Evolutionary conservation across 768 basidiomycete species (phyloP).

Genomic region (Tylopilus sp.): DNA sequence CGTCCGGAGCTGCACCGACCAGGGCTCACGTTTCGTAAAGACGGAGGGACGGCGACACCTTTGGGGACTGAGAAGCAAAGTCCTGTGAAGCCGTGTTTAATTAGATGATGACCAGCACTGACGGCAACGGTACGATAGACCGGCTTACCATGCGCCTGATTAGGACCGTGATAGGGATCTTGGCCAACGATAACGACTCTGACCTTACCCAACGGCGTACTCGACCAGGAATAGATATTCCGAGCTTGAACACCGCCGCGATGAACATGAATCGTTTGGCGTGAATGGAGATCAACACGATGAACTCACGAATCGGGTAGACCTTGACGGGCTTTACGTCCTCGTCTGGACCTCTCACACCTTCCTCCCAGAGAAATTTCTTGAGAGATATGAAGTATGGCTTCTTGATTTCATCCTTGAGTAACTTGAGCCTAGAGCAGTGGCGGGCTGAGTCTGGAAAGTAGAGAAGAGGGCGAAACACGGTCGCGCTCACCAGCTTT

Average conservation of each 20-base stretch:
- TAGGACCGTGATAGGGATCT: slow-evolving; percentile 79
- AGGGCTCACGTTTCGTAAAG: slow-evolving; percentile 68
- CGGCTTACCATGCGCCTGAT: slow-evolving; percentile 78
- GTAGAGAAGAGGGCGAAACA: neutral
- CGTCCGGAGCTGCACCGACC: neutral
- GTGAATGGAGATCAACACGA: slow-evolving; percentile 25
- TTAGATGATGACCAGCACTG: too few relatives aligned
- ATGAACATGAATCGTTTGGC: slow-evolving; percentile 3
- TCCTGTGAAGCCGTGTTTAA: slow-evolving; percentile 41
- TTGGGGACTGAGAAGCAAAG: slow-evolving; percentile 87
- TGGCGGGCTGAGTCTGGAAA: slow-evolving; percentile 2
- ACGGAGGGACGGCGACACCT: slow-evolving; percentile 75
- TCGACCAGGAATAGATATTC: slow-evolving; percentile 90
- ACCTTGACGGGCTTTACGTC: slow-evolving; percentile 49
- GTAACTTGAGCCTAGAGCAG: slow-evolving; percentile 59
- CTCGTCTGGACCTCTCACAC: slow-evolving; percentile 52
- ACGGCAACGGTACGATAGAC: neutral
- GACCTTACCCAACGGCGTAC: slow-evolving; percentile 80
- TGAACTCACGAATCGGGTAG: slow-evolving; percentile 66
- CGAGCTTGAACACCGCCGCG: slow-evolving; percentile 49
- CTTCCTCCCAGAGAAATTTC: slow-evolving; percentile 63
- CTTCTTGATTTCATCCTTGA: slow-evolving; percentile 72
- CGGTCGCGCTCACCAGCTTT: slow-evolving; percentile 51
- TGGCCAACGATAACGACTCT: slow-evolving; percentile 89
- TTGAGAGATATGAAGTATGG: slow-evolving; percentile 76